Conservation (phyloP, 768 basidiomycete genomes). For the Butyriboletus loyo region DNA sequence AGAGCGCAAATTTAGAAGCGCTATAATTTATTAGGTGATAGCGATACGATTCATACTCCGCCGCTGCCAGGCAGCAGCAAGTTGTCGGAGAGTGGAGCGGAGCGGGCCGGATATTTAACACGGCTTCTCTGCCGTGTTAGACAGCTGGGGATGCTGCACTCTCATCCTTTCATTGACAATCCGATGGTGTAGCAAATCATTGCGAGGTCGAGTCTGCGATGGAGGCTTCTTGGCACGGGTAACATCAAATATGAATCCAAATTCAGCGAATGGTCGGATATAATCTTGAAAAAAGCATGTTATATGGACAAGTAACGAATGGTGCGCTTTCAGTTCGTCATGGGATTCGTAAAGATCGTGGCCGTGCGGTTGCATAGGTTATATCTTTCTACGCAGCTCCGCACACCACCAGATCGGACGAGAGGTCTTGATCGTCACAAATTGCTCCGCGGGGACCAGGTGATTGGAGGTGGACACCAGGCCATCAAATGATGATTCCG, state of each 20-base stretch:
- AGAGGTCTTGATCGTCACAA: constrained; percentile 73
- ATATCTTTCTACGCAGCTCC: constrained; percentile 45
- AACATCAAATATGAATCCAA: no score
- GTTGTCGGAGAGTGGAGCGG: neutral
- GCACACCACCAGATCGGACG: constrained; percentile 90
- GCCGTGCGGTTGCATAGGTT: neutral
- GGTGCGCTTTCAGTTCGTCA: no score
- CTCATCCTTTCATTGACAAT: no score
- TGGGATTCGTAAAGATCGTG: neutral
- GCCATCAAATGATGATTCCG: constrained; percentile 77
- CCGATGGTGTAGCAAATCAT: no score
- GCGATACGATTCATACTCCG: neutral
- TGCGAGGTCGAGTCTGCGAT: no score
- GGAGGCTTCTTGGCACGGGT: no score
- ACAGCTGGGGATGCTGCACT: no score
- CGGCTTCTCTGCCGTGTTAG: neutral
- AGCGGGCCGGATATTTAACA: neutral
- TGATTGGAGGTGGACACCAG: constrained; percentile 94
- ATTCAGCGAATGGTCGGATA: no score
- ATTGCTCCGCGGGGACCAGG: constrained; percentile 59
- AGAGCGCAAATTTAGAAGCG: neutral
- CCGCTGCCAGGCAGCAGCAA: neutral
- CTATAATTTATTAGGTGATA: no score
- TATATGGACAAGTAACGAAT: no score
- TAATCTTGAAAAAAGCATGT: no score